Evolutionary conservation across 2,329 filamentous ascomycete genomes (phyloP).

Genomic region (Alternaria alternata): DNA sequence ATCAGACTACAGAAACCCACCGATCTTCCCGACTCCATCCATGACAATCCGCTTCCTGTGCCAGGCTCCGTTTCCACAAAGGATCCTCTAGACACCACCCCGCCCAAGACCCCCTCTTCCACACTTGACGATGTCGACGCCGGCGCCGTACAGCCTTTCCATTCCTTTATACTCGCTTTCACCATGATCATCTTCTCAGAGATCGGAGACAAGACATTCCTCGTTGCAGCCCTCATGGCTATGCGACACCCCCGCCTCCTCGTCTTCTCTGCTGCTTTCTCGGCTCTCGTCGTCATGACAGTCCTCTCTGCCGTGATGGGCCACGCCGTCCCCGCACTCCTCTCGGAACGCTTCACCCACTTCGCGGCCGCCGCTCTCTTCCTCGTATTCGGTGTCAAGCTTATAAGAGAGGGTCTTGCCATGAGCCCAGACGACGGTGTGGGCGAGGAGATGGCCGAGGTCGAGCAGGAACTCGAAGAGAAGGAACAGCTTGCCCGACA

Average conservation of each 20-base stretch:
- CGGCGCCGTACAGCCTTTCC: conserved; percentile 77
- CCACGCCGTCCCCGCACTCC: conserved; percentile 87
- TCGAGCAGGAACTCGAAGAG: conserved; percentile 91
- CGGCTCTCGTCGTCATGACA: conserved; percentile 92
- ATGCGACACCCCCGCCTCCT: conserved; percentile 96
- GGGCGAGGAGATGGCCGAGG: conserved; percentile 96
- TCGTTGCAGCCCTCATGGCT: conserved; percentile 96
- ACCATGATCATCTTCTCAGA: conserved; percentile 98
- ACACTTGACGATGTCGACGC: conserved; percentile 55
- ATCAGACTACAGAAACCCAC: conserved; percentile 70
- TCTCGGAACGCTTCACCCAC: conserved; percentile 90
- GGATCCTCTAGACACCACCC: conserved; percentile 58
- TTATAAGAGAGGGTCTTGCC: conserved; percentile 83
- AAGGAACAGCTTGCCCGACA: conserved; percentile 82
- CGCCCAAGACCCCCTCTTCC: conserved; percentile 34
- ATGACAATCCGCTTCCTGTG: conserved; percentile 75
- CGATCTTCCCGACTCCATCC: conserved; percentile 79
- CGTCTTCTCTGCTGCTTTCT: conserved; percentile 94
- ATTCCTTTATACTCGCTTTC: conserved; percentile 90
- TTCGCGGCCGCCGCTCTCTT: conserved; percentile 86
- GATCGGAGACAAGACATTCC: conserved; percentile 97
- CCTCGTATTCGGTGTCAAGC: conserved; percentile 84
- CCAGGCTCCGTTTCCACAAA: conserved; percentile 70
- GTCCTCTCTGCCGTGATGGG: conserved; percentile 91
- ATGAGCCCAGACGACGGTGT: conserved; percentile 93